Base-by-base conservation (phyloP, 1,284 basidiomycete genomes). In the Cutaneotrichosporon cyanovorans region DNA sequence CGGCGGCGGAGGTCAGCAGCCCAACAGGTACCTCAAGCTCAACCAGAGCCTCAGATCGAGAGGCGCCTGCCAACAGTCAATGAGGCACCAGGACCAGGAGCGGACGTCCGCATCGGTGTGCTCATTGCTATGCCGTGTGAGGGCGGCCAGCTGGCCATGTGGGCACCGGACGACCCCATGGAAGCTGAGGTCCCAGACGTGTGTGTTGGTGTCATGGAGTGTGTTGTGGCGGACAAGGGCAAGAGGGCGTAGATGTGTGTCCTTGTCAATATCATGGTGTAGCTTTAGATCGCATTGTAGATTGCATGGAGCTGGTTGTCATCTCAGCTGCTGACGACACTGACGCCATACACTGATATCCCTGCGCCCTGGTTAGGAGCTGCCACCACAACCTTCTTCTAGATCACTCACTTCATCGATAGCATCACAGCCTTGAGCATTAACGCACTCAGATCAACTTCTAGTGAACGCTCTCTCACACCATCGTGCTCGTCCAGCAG, bases 41-140 rank as follows among this genome's bases (percentile, higher is more conserved):
- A 20, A 31, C 47, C 31, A 31, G 43, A 39, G 19, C 19, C 20
- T 20, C 35, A 10, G n/a, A 20, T 18, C 2, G 11, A 4, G 36
- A 45, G 41, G 36, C 11, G 15, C 15, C 2, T 28, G 8, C 40
- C 45, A 3, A 31, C 21, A 21, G 41, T 51, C 3, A 41, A 10
- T 4, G 41, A 43, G 2, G 33, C 57, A 1, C 63, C 62, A 0
- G 43, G 45, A 1, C 34, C 40, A 2, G 63, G 61, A 1, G 48
- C 52, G n/a, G 60, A 65, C 18, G 48, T 65, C 10, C 38, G 57
- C 2, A 46, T 68, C 9, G 66, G 66, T 8, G 65, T 68, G 15
- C 50, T 68, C 46, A 63, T 68, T 37, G 63, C 65, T 12, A 51
- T 68, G 53, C 66, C 66, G 14, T 50, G 46, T 19, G 46, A 61